Conservation (phyloP, 2,329 filamentous ascomycete genomes). For the Pestalotiopsis sp. region DNA sequence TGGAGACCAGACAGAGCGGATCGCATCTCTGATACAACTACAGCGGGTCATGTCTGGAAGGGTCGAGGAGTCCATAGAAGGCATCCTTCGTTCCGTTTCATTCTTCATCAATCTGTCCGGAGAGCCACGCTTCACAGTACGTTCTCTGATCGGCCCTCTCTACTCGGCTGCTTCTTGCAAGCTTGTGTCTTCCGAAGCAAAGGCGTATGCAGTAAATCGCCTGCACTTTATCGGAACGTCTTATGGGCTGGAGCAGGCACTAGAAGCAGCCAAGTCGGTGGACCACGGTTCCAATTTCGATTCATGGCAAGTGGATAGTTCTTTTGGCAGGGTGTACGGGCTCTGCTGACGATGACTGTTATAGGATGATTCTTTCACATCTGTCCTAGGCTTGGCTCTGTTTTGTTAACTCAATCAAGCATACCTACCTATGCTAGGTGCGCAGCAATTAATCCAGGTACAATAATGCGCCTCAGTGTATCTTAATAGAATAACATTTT, state of each 20-base stretch:
- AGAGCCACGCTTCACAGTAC: background rate
- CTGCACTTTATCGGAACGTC: background rate
- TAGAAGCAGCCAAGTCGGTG: background rate
- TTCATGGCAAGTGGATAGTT: background rate
- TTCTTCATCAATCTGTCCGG: background rate
- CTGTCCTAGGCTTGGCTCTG: background rate
- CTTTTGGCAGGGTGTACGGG: background rate
- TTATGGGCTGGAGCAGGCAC: background rate
- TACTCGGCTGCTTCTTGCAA: background rate
- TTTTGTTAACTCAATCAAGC: too few relatives aligned
- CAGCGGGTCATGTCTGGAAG: background rate
- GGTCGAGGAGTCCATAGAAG: background rate
- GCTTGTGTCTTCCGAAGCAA: background rate
- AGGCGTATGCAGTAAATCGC: background rate
- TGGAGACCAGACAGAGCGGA: background rate
- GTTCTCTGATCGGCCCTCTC: background rate
- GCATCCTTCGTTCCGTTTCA: background rate
- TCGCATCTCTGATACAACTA: background rate
- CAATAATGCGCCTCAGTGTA: too few relatives aligned
- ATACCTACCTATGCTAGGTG: too few relatives aligned
- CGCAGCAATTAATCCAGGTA: too few relatives aligned
- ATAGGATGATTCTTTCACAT: background rate
- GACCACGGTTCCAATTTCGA: background rate
- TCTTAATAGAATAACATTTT: too few relatives aligned
- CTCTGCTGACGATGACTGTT: background rate